phyloP scores from a whole-genome alignment of 768 basidiomycete genomes.

The Glaciozyma martinii region DNA sequence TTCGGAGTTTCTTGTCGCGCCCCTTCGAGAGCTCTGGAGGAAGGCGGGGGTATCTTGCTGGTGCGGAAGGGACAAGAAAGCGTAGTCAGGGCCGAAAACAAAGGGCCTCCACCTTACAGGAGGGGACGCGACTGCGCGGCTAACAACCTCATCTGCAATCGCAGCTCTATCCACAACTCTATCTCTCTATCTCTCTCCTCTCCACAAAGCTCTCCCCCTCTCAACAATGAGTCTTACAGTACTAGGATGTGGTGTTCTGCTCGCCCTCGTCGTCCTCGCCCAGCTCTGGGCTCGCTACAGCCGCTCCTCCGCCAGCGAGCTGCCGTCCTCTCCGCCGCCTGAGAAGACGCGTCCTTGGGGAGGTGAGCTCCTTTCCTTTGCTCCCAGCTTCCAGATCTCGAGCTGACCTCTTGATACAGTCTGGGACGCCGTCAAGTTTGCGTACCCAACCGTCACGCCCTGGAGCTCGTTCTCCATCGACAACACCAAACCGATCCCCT shows the following conservation, averaged over 20 bases:
- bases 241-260: neutral
- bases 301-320: neutral
- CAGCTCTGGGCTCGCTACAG: neutral
- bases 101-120: too few relatives aligned
- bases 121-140: too few relatives aligned
- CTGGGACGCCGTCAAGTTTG: neutral
- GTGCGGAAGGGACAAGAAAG: too few relatives aligned
- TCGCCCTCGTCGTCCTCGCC: neutral
- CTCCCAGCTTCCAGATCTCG: neutral
- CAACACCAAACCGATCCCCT: neutral
- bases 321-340: neutral
- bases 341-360: neutral
- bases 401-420: neutral
- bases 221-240: neutral
- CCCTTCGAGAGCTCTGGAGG: too few relatives aligned
- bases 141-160: too few relatives aligned
- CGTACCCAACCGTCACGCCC: neutral
- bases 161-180: too few relatives aligned
- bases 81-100: too few relatives aligned
- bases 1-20: too few relatives aligned
- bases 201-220: neutral
- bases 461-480: neutral
- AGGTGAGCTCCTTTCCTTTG: neutral
- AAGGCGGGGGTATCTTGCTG: too few relatives aligned
- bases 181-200: neutral